A percentile compares a stretch with the other conserved stretches of the same genome.
Conservation (phyloP, 2,329 filamentous ascomycete genomes). For the Hypomyces perniciosus region DNA sequence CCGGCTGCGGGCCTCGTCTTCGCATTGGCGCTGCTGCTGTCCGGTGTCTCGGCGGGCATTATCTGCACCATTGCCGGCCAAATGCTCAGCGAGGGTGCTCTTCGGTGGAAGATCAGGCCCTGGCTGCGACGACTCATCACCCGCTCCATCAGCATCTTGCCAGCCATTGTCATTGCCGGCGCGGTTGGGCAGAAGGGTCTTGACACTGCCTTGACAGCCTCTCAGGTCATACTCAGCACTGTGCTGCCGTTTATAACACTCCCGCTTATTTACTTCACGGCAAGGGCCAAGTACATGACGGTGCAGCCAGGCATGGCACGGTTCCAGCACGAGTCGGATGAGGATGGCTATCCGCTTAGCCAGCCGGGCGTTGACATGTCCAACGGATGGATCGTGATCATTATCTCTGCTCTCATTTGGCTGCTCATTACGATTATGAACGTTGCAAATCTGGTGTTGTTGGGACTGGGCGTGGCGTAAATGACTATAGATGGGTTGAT, state of each 20-base stretch:
- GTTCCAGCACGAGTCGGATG: slow-evolving; percentile 25
- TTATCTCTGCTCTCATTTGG: slow-evolving; percentile 59
- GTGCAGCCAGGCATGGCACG: slow-evolving; percentile 44
- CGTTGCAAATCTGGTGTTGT: slow-evolving; percentile 64
- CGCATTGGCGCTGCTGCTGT: slow-evolving; percentile 72
- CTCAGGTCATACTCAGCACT: slow-evolving; percentile 71
- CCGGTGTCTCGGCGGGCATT: slow-evolving; percentile 74
- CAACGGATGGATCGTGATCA: slow-evolving; percentile 61
- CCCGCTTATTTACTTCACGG: slow-evolving; percentile 81
- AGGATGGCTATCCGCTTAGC: slow-evolving; percentile 8
- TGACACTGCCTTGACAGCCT: slow-evolving; percentile 64
- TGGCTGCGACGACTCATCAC: slow-evolving; percentile 77
- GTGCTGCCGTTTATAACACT: slow-evolving; percentile 78
- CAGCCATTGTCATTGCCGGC: slow-evolving; percentile 76
- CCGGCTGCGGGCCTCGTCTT: slow-evolving; percentile 78
- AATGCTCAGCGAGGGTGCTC: slow-evolving; percentile 79
- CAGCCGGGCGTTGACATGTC: slow-evolving; percentile 52
- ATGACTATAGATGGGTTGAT: background rate
- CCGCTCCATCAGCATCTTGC: slow-evolving; percentile 72
- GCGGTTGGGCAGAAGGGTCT: slow-evolving; percentile 68
- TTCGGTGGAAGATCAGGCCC: slow-evolving; percentile 67
- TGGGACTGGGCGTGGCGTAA: slow-evolving; percentile 34
- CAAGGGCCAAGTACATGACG: slow-evolving; percentile 72
- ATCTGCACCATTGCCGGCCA: slow-evolving; percentile 87
- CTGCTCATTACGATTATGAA: slow-evolving; percentile 71